Percentiles rank a stretch among this genome's conserved stretches.
phyloP scores from a whole-genome alignment of 1,284 basidiomycete genomes.

The Tilletiaria anomala region DNA sequence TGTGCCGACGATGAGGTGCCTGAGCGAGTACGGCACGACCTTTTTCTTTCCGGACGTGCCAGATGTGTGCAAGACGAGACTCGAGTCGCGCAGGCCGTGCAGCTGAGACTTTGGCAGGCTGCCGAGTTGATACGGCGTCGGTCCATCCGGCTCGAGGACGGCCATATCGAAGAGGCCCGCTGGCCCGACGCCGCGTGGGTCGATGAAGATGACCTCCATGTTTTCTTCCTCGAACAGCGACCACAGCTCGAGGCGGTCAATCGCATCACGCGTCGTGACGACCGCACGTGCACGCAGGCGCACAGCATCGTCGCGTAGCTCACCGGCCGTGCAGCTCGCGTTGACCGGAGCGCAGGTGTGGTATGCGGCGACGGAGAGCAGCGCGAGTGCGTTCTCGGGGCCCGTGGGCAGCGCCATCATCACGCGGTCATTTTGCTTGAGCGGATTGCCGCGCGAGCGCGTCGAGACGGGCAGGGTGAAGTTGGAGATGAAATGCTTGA shows the following conservation, averaged over 20 bases:
- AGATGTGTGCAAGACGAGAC: constrained; percentile 37
- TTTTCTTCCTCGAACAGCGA: constrained; percentile 23
- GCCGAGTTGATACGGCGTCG: constrained; percentile 8
- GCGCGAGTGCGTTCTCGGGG: constrained; percentile 33
- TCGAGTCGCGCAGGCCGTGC: constrained; percentile 31
- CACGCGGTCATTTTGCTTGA: constrained; percentile 35
- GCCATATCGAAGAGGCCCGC: constrained; percentile 36
- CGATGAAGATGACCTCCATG: constrained; percentile 38
- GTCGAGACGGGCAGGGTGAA: constrained; percentile 22
- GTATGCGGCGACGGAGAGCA: constrained; percentile 33
- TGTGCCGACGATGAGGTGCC: constrained; percentile 37
- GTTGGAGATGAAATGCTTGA: constrained; percentile 27
- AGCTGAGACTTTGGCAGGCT: constrained; percentile 13
- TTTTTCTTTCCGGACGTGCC: constrained; percentile 39
- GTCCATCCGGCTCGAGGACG: constrained; percentile 13
- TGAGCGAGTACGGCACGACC: constrained; percentile 37
- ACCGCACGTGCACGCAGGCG: constrained; percentile 36
- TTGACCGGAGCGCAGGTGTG: constrained; percentile 38
- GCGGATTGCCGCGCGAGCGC: constrained; percentile 8
- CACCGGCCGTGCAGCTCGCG: constrained; percentile 35
- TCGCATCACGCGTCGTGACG: constrained; percentile 31
- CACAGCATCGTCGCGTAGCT: constrained; percentile 35
- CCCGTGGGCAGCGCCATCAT: constrained; percentile 39
- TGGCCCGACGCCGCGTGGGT: constrained; percentile 21
- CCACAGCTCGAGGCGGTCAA: constrained; percentile 28